Base-by-base conservation (phyloP, 352 stramenopile species). In the Phytophthora citrophthora region DNA sequence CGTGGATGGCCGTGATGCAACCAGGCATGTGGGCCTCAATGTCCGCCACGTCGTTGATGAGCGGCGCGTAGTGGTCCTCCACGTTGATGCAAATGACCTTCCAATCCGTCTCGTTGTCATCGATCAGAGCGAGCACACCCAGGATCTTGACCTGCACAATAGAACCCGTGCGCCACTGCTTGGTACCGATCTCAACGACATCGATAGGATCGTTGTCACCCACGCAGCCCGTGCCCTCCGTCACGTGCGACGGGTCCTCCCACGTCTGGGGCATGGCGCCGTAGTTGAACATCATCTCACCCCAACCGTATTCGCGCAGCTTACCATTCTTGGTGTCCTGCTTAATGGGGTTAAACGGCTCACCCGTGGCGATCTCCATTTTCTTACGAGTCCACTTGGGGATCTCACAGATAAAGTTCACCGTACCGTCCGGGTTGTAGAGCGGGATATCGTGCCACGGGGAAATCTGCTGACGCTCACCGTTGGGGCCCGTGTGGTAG, bases 81-180 rank as follows among this genome's bases (percentile, higher is more conserved):
- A 91, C 91, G 67, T 96, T 94, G 79, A 99, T 98, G 68, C 89
- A 96, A 66, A 99, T 90, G 50, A 99, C 93, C 88, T 99, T 99
- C 97, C 97, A 99, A 79, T 99, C 98, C 63, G 99, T 97, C 86
- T 99, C 98, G 65, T 98, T 98, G 86, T 99, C 97, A 79, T 99
- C 98, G 67, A 99, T 99, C 81, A 99, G 97, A 58, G 96, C 97
- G 39, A 99, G 80, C 51, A 99, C 96, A 53, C 98, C 98, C n/a
- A 99, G 78, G 46, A 98, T 85, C 89, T 99, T 99, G 70, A 99
- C 96, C 68, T 96, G 86, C 63, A 97, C 95, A 57, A 99, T 89
- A 26, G 88, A 89, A 64, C 98, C 98, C 56, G 93, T 98, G 34
- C 77, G 79, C 71, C 97, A 91, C 57, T 96, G 80, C 61, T 96